A percentile compares a stretch with the other conserved stretches of the same genome.
Evolutionary conservation across 352 stramenopile genomes (phyloP).

Genomic region (Globisporangium nodosum): DNA sequence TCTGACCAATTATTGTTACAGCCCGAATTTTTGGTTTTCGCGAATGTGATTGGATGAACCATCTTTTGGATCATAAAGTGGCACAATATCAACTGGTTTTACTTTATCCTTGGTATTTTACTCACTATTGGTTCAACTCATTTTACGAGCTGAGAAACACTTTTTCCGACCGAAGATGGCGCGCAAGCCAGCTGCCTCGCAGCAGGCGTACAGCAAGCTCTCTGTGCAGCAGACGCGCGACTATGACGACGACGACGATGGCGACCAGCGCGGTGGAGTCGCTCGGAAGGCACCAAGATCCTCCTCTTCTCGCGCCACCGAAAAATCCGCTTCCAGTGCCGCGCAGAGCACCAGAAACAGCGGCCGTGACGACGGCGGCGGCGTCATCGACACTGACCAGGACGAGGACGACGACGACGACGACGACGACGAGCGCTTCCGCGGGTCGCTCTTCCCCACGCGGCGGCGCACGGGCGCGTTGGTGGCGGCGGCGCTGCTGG

Average conservation of each 20-base stretch:
- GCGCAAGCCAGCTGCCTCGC: slow-evolving; percentile 17
- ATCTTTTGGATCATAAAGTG: too few relatives aligned
- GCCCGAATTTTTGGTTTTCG: too few relatives aligned
- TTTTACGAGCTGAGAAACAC: too few relatives aligned
- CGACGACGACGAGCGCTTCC: slow-evolving; percentile 8
- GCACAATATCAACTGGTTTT: too few relatives aligned
- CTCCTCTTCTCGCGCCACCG: too few relatives aligned
- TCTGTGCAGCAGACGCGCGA: slow-evolving; percentile 1
- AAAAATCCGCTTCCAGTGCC: too few relatives aligned
- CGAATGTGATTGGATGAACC: too few relatives aligned
- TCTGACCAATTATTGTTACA: too few relatives aligned
- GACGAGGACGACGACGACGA: background rate
- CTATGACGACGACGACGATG: slow-evolving; percentile 1
- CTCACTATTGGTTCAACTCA: too few relatives aligned
- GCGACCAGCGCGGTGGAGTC: background rate
- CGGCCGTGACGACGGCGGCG: background rate
- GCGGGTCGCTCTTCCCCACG: slow-evolving; percentile 2
- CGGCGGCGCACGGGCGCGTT: slow-evolving; percentile 17
- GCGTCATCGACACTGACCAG: background rate
- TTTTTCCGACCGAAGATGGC: too few relatives aligned
- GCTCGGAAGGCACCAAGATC: too few relatives aligned
- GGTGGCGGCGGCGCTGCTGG: slow-evolving; percentile 21
- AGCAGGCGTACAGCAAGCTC: slow-evolving; percentile 15
- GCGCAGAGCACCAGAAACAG: background rate
- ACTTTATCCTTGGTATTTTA: too few relatives aligned